These are phyloP conservation scores for Cryphonectria nitschkei DNA, from an alignment of 2,329 filamentous ascomycete genomes.

Conservation along the genomic window DNA sequence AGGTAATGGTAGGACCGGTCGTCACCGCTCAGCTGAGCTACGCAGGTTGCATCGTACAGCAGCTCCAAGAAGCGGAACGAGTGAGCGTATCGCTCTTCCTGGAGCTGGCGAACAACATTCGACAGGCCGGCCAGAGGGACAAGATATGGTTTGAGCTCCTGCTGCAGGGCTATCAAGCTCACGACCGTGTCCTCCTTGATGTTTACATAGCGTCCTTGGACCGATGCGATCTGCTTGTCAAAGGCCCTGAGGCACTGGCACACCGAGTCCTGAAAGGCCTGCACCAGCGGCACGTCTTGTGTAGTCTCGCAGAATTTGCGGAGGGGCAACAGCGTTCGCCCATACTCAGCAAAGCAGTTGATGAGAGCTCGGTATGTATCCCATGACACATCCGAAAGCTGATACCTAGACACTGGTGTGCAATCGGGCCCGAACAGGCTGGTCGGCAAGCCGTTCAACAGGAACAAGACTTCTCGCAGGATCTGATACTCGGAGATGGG, in stretches of 20 bases:
- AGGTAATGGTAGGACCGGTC: constrained; percentile 64
- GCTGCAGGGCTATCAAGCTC: constrained; percentile 67
- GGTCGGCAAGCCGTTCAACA: constrained; percentile 80
- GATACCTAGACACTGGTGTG: constrained; percentile 45
- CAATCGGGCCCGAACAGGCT: constrained; percentile 64
- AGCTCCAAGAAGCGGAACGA: constrained; percentile 79
- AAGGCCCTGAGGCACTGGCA: constrained; percentile 60
- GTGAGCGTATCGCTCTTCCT: constrained; percentile 50
- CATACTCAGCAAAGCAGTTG: constrained; percentile 50
- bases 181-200: constrained; percentile 59
- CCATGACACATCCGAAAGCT: constrained; percentile 53
- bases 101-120: constrained; percentile 62
- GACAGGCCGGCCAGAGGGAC: constrained; percentile 64
- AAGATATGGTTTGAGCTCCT: constrained; percentile 58
- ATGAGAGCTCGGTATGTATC: constrained; percentile 55
- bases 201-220: constrained; percentile 65
- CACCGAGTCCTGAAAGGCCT: constrained; percentile 71
- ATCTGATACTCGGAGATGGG: constrained; percentile 72
- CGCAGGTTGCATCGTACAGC: constrained; percentile 71
- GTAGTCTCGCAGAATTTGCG: constrained; percentile 47
- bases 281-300: constrained; percentile 63
- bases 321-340: constrained; percentile 50
- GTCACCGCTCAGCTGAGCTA: constrained; percentile 72
- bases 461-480: constrained; percentile 79
- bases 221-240: constrained; percentile 58